phyloP scores from a whole-genome alignment of 2,329 filamentous ascomycete species.

The Magnaporthiopsis incrustans region DNA sequence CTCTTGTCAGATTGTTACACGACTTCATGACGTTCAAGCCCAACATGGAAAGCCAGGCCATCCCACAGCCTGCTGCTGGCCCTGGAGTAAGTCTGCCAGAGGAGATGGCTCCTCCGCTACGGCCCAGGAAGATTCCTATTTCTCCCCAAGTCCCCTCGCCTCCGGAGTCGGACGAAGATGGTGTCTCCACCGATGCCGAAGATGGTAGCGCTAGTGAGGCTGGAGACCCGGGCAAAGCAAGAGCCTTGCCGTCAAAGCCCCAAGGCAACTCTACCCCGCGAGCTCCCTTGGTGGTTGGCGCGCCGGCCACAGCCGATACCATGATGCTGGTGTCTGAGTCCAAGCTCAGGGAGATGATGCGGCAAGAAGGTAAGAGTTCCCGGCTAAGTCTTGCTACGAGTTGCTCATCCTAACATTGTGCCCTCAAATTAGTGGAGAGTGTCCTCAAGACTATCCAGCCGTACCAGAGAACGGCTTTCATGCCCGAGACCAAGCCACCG shows the following conservation, averaged over 20 bases:
- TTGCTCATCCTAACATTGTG: neutral
- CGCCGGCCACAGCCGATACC: too few relatives aligned
- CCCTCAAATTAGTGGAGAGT: neutral
- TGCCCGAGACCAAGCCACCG: neutral
- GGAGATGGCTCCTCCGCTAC: neutral
- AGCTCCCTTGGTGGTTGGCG: neutral
- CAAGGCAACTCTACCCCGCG: neutral
- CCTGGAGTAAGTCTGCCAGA: neutral
- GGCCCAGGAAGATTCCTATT: neutral
- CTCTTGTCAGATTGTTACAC: neutral
- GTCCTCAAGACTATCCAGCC: neutral
- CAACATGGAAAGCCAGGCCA: neutral
- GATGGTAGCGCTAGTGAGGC: neutral
- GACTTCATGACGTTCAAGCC: neutral
- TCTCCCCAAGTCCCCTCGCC: neutral
- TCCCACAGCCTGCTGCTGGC: neutral
- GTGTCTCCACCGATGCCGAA: neutral
- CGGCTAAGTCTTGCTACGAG: neutral
- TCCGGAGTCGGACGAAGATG: neutral
- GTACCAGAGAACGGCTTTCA: neutral
- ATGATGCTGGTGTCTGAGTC: slow-evolving; percentile 1
- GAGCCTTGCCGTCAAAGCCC: neutral
- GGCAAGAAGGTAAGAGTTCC: slow-evolving; percentile 3
- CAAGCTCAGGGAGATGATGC: slow-evolving; percentile 4
- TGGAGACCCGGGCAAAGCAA: neutral